Base-by-base conservation (phyloP, 345 rosid species). In the Anacardium occidentale region DNA sequence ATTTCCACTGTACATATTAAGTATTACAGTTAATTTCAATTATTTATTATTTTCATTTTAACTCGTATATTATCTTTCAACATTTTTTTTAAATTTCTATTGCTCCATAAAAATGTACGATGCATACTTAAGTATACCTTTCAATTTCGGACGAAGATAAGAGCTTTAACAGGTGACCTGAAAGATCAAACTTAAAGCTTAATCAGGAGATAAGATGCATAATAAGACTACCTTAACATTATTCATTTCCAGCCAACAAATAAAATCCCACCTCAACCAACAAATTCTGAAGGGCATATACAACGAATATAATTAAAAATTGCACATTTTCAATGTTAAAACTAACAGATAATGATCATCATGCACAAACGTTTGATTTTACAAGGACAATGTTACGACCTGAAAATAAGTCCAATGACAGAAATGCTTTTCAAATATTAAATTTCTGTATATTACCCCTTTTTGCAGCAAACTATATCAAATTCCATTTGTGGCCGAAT, bases 391-490 rank as follows among this genome's bases (percentile, higher is more conserved):
- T 29, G 32, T 29, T 29, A 29, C 3, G 32, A 29, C 14, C 32
- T 3, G 24, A 3, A 44, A 26, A 20, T 48, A 21, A 14, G 22
- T 20, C 25, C 62, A 58, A 21, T 53, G 71, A 64, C 72, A 25
- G 63, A 58, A 48, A 34, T 34, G 59, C 24, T n/a, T 7, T 22
- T 70, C 57, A 44, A 20, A 26, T 47, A 29, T 50, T 70, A 26
- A 47, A 57, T 17, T 48, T 47, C 66, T 67, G 64, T 54, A 62
- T 75, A 62, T 42, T 26, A 34, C 62, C 57, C 2, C 53, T 20
- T 54, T 47, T 61, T 24, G 69, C 68, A 12, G 22, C 56, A 47
- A 65, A 54, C 45, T 29, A 45, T 53, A 11, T 62, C 53, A 26
- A 40, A 60, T 60, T 70, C 29, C 48, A 34, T 62, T 9, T 47